A percentile compares a stretch with the other conserved stretches of the same genome.
Evolutionary conservation across 179 eudicot genomes (phyloP).

Genomic region (Sideroxylon spinosum): DNA sequence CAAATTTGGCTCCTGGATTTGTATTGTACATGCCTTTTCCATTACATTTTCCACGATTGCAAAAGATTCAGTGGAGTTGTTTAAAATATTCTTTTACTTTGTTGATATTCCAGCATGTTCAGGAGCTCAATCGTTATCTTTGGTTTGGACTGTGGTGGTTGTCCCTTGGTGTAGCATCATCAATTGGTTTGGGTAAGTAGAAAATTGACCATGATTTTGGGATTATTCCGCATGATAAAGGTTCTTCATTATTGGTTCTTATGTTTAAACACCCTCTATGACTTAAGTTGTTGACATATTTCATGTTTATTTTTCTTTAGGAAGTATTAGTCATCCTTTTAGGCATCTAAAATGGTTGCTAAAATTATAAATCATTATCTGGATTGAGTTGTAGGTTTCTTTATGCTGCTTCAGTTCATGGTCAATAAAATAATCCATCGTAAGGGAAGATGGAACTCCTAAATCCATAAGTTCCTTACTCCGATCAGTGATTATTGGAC

Average conservation of each 20-base stretch:
- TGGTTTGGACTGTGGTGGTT: slow-evolving; percentile 82
- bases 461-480: background rate
- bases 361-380: background rate
- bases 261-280: background rate
- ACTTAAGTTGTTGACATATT: background rate
- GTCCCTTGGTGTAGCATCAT: slow-evolving; percentile 86
- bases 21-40: background rate
- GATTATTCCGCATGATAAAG: background rate
- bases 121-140: slow-evolving; percentile 48
- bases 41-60: background rate
- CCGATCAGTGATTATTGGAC: background rate
- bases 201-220: background rate
- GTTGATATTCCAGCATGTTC: slow-evolving; percentile 52
- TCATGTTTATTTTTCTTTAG: background rate
- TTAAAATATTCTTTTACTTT: background rate
- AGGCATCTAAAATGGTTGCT: background rate
- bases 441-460: background rate
- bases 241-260: background rate
- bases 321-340: background rate
- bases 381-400: background rate
- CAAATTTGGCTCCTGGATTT: background rate
- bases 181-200: slow-evolving; percentile 81
- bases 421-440: background rate
- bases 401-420: background rate
- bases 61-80: background rate